Evolutionary conservation across 2,329 filamentous ascomycete genomes (phyloP).

Genomic region (Helicocarpus griseus): DNA sequence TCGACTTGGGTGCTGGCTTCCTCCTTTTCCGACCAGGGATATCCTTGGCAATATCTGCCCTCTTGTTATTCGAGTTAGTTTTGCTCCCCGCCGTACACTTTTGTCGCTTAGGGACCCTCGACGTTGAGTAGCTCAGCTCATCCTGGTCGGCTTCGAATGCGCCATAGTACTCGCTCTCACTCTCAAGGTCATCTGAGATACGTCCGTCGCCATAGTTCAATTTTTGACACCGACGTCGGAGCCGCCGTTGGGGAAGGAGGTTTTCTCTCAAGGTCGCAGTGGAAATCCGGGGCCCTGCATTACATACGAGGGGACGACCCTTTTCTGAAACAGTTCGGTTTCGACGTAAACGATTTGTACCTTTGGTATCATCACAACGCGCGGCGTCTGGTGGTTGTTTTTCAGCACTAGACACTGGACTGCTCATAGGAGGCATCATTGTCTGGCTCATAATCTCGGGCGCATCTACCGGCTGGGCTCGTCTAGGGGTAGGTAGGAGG

Average conservation of each 20-base stretch:
- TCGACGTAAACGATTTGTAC: neutral
- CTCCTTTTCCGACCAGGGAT: neutral
- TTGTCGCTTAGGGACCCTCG: conserved; percentile 15
- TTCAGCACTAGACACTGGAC: conserved; percentile 4
- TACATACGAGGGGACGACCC: neutral
- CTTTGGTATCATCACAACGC: neutral
- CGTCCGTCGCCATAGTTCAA: conserved; percentile 6
- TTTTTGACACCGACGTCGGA: conserved; percentile 14
- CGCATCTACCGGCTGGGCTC: conserved; percentile 11
- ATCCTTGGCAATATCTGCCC: too few species aligned
- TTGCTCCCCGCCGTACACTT: neutral
- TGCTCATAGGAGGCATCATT: conserved; percentile 30
- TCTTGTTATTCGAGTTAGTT: neutral
- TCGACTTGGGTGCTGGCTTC: neutral
- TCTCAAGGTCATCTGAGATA: conserved; percentile 3
- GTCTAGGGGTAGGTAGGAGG: conserved; percentile 5
- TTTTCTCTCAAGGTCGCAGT: conserved; percentile 27
- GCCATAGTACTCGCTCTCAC: neutral
- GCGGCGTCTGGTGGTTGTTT: neutral
- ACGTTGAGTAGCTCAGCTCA: conserved; percentile 24
- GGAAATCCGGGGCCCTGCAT: conserved; percentile 15
- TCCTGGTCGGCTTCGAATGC: conserved; percentile 24
- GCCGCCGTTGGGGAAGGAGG: conserved; percentile 26
- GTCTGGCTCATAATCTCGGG: conserved; percentile 25
- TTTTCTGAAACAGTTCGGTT: neutral